Base-by-base conservation (phyloP, 2,329 filamentous ascomycete genomes). In the Fusarium odoratissimum region DNA sequence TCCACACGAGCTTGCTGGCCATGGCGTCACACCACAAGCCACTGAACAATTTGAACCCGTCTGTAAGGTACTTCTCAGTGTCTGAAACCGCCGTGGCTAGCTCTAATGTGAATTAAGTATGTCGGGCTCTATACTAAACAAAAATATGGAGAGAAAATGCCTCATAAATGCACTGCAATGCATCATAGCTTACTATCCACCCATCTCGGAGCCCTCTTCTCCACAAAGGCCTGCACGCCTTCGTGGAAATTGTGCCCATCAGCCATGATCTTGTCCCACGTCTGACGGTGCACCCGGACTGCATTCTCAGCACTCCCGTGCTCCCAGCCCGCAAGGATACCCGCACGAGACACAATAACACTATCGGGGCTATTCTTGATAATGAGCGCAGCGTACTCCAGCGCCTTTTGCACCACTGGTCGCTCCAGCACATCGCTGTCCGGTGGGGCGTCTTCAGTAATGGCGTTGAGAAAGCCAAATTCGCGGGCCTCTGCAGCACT, bases 271-370 rank as follows among this genome's bases (percentile, higher is more conserved):
- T 83, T 83, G 76, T 88, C 89, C 86, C 89, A 89, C 7, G 70
- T 75, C 57, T 76, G 74, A 38, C 85, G 85, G 60, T 89, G 86
- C 40, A 85, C 82, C 51, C 92, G 79, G 68, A 88, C 77, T 54
- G 84, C 85, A 44, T 89, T 92, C 7, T 86, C 79, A 90, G 90
- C 5, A 89, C 90, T 31, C 89, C 89, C 30, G 89, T 81, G 6
- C 77, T 93, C 91, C 91, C 91, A 94, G 0, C 90, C 91, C 67
- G 91, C 79, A 80, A 91, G 90, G 56, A 95, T 78, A 0, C 92
- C 92, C 76, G 91, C 90, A 12, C 92, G 85, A 65, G 85, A 91
- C 21, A 93, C 90, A 73, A 94, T 88, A 33, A 94, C 88, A 41
- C 91, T 87, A 79, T 95, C 92, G 2, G 92, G 92, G 72, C 90